phyloP scores from a whole-genome alignment of 2,329 filamentous ascomycete species.

The Tolypocladium tundrense region DNA sequence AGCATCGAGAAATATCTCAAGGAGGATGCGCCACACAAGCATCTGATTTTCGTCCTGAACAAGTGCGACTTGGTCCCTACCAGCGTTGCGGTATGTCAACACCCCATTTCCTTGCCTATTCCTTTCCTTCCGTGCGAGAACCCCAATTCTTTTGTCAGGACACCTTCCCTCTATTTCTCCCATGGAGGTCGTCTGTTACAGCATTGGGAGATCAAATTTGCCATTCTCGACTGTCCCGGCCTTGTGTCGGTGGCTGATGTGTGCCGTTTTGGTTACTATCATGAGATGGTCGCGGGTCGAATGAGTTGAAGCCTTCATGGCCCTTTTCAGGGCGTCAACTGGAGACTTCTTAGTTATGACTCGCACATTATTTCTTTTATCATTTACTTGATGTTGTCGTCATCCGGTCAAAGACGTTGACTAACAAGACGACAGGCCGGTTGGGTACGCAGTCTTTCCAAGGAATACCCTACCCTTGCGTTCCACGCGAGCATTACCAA shows the following conservation, averaged over 20 bases:
- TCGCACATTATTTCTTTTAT: slow-evolving; percentile 51
- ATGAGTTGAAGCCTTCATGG: slow-evolving; percentile 91
- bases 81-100: slow-evolving; percentile 66
- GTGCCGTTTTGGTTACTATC: slow-evolving; percentile 84
- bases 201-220: slow-evolving; percentile 82
- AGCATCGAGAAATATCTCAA: slow-evolving; percentile 75
- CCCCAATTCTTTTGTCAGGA: slow-evolving; percentile 80
- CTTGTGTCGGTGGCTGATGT: slow-evolving; percentile 49
- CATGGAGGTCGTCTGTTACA: slow-evolving; percentile 95
- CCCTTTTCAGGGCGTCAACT: slow-evolving; percentile 45
- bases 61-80: slow-evolving; percentile 76
- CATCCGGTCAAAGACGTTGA: not conserved
- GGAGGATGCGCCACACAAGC: slow-evolving; percentile 92
- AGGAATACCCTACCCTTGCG: slow-evolving; percentile 85
- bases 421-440: slow-evolving; percentile 53
- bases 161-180: slow-evolving; percentile 54
- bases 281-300: slow-evolving; percentile 72
- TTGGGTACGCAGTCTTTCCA: slow-evolving; percentile 83
- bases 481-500: slow-evolving; percentile 95
- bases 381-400: slow-evolving; percentile 12
- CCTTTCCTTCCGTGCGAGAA: slow-evolving; percentile 17
- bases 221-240: slow-evolving; percentile 30
- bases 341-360: slow-evolving; percentile 98
- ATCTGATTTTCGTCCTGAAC: slow-evolving; percentile 47
- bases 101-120: not conserved